Conservation (phyloP, 2,329 filamentous ascomycete species). For the Arachnomyces sp. region DNA sequence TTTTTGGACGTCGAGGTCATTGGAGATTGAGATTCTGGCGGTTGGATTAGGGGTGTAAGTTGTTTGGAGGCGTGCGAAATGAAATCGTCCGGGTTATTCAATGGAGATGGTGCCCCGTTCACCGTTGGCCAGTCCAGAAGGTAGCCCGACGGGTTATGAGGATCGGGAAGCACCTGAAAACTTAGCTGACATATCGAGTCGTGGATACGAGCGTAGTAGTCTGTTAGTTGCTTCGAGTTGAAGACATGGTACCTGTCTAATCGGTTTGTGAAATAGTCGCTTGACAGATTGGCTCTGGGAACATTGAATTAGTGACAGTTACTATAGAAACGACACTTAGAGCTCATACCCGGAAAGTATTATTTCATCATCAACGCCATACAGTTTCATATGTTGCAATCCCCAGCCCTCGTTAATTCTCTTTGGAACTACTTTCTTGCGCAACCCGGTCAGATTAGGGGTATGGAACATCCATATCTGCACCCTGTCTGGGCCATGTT, state of each 20-base stretch:
- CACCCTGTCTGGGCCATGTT: slow-evolving; percentile 77
- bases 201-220: slow-evolving; percentile 76
- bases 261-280: slow-evolving; percentile 92
- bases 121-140: slow-evolving; percentile 63
- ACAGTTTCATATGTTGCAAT: slow-evolving; percentile 97
- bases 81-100: slow-evolving; percentile 63
- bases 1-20: slow-evolving; percentile 26
- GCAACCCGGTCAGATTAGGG: slow-evolving; percentile 80
- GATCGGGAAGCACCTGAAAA: slow-evolving; percentile 63
- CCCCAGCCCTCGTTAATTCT: slow-evolving; percentile 98
- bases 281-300: slow-evolving; percentile 71
- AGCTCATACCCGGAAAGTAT: slow-evolving; percentile 72
- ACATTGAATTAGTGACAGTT: slow-evolving; percentile 3
- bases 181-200: slow-evolving; percentile 70
- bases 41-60: slow-evolving; percentile 59
- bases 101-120: slow-evolving; percentile 68
- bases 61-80: slow-evolving; percentile 60
- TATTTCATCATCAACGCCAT: slow-evolving; percentile 90
- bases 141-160: slow-evolving; percentile 40
- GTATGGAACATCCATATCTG: slow-evolving; percentile 98
- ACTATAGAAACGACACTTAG: background rate
- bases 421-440: slow-evolving; percentile 75
- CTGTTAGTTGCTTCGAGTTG: slow-evolving; percentile 66
- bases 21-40: slow-evolving; percentile 29
- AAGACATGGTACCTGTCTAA: slow-evolving; percentile 94